Percentiles rank a stretch among this genome's conserved stretches.
Evolutionary conservation across 495 filamentous ascomycete species (phyloP).

Genomic region (Staphylotrichum longicolle): DNA sequence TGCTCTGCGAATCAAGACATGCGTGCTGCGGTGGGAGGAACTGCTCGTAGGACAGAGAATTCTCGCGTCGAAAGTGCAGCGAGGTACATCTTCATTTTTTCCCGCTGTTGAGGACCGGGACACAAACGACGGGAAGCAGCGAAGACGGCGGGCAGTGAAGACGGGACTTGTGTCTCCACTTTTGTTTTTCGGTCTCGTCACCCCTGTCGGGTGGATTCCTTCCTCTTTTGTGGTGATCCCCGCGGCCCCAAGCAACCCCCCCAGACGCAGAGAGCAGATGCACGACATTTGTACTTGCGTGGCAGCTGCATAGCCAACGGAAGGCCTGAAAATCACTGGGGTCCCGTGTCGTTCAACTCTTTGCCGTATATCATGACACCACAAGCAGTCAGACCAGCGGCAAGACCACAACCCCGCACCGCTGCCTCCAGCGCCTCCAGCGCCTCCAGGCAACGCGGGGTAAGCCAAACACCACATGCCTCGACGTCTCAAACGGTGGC

Average conservation of each 20-base stretch:
- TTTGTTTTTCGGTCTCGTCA: conserved; percentile 11
- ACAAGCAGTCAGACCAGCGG: neutral
- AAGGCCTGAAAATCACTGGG: conserved; percentile 2
- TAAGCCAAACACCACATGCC: neutral
- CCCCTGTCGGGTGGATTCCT: conserved; percentile 16
- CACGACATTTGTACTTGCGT: conserved; percentile 23
- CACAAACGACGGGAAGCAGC: conserved; percentile 10
- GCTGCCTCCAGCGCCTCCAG: too few species aligned
- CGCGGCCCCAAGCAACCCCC: neutral
- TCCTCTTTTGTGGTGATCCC: conserved; percentile 11
- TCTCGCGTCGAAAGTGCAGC: neutral
- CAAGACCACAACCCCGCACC: too few species aligned
- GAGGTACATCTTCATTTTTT: neutral
- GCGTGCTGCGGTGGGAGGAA: conserved; percentile 9
- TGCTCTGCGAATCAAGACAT: conserved; percentile 10
- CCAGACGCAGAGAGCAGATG: conserved; percentile 12
- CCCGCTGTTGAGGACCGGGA: conserved; percentile 15
- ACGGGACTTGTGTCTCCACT: neutral
- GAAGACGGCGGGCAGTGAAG: neutral
- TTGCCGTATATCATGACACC: conserved; percentile 5
- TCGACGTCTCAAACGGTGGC: too few species aligned
- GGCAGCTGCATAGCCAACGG: conserved; percentile 26
- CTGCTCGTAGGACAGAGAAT: conserved; percentile 1
- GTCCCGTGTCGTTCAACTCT: conserved; percentile 1
- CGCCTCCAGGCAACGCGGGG: neutral